Base-by-base conservation (phyloP, 805 yeast genomes). In the Lachancea dasiensis region DNA sequence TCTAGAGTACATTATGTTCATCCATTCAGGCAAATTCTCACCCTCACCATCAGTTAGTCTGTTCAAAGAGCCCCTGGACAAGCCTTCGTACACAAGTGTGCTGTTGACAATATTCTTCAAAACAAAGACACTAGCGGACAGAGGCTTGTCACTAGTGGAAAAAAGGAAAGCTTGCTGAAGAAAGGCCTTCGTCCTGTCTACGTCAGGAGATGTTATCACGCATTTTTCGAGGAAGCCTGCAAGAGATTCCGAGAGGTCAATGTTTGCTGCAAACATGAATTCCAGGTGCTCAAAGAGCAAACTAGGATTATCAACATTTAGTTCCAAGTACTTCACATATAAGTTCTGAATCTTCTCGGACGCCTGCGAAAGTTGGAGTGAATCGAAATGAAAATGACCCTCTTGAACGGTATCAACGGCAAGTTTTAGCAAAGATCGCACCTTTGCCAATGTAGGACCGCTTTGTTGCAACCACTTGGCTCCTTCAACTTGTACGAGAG, bases 341-440 rank as follows among this genome's bases (percentile, higher is more conserved):
- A 77, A 40, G 0, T 37, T 32, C 54, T 85, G 90, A 31, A 85
- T 66, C 38, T 73, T 77, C 17, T 70, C 70, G 18, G 83, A 63
- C 0, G 92, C 77, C 52, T 82, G 87, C 23, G 73, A 80, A 3
- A 85, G 68, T 52, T 82, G 85, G 52, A 87, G 73, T 43, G 80
- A 85, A 14, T 61, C 65, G 31, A 58, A 49, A 36, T 58, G 56
- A 33, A 60, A 58, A 1, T 45, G 34, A 26, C 53, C 54, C 19
- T 49, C 50, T 10, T 45, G 44, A 7, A 57, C 51, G 3, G 56
- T 50, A n/a, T 44, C 38, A 8, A 54, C 28, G 3, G 60, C 53
- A 13, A 52, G 31, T 8, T 33, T 39, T 11, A 59, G 45, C 60
- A 61, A 56, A 6, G 49, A 47, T 31, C 54, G 48, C 18, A 61